These are phyloP conservation scores for Naegleria fowleri DNA, from an alignment of 208 protist species.

Conservation along the genomic window DNA sequence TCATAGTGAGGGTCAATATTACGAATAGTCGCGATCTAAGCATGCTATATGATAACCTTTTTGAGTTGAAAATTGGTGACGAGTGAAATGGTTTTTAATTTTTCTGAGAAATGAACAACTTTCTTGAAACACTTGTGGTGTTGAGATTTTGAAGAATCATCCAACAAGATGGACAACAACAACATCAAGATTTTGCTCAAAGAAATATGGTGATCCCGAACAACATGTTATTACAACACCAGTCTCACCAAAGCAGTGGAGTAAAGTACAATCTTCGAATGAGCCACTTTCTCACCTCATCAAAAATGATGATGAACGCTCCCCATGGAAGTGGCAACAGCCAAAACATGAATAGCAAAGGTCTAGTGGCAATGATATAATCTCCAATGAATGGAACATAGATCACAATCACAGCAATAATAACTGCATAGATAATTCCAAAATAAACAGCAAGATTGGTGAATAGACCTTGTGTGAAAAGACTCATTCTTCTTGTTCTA, in stretches of 20 bases:
- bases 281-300: conserved; percentile 47
- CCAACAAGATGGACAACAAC: too few species aligned
- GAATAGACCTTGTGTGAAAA: conserved; percentile 29
- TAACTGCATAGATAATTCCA: conserved; percentile 6
- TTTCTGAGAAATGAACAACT: too few species aligned
- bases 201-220: too few species aligned
- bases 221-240: too few species aligned
- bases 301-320: conserved; percentile 49
- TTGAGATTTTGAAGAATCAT: too few species aligned
- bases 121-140: too few species aligned
- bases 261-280: conserved; percentile 21
- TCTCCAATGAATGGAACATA: conserved; percentile 32
- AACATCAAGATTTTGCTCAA: too few species aligned
- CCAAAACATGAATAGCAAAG: conserved; percentile 25
- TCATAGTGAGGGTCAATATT: too few species aligned
- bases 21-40: too few species aligned
- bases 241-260: neutral
- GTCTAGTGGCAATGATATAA: conserved; percentile 5
- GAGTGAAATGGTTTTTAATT: too few species aligned
- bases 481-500: conserved; percentile 29
- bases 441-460: neutral
- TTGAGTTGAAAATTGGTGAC: too few species aligned
- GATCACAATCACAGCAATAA: conserved; percentile 29
- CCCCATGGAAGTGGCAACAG: conserved; percentile 36
- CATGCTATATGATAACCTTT: too few species aligned